phyloP scores from a whole-genome alignment of 768 basidiomycete genomes.

The Fibroporia radiculosa region DNA sequence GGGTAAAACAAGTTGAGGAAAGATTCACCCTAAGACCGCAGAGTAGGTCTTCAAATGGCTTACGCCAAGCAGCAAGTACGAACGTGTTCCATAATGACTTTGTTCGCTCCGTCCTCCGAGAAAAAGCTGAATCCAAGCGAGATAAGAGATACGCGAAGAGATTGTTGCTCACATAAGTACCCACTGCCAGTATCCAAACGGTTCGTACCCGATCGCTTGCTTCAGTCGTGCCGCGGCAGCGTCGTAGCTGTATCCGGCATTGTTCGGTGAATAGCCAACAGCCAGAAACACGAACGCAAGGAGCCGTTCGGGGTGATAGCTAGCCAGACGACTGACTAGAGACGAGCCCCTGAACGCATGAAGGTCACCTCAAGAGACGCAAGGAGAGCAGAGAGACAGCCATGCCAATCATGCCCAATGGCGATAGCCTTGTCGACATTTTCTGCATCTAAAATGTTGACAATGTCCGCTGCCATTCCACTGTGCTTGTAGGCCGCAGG shows the following conservation, averaged over 20 bases:
- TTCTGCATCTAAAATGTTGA: slow-evolving; percentile 27
- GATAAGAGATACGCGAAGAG: background rate
- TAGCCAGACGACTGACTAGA: slow-evolving; percentile 28
- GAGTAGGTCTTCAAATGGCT: too few relatives aligned
- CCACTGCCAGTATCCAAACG: slow-evolving; percentile 35
- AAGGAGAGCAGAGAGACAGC: too few relatives aligned
- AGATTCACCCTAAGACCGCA: slow-evolving; percentile 33
- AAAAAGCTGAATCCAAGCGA: too few relatives aligned
- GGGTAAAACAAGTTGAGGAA: slow-evolving; percentile 30
- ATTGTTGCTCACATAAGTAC: background rate
- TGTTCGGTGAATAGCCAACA: slow-evolving; percentile 26
- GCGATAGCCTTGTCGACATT: slow-evolving; percentile 21
- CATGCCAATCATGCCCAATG: slow-evolving; percentile 30
- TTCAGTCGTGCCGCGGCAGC: slow-evolving; percentile 19
- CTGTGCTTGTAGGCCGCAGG: slow-evolving; percentile 19
- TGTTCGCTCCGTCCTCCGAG: slow-evolving; percentile 2
- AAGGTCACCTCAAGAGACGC: too few relatives aligned
- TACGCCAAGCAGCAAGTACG: too few relatives aligned
- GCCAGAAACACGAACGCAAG: slow-evolving; percentile 30
- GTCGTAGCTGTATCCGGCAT: slow-evolving; percentile 21
- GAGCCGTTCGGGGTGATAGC: slow-evolving; percentile 32
- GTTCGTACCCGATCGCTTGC: slow-evolving; percentile 27
- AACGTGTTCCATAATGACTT: slow-evolving; percentile 1
- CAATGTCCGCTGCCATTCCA: slow-evolving; percentile 22
- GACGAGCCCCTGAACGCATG: slow-evolving; percentile 26